Percentiles rank a stretch among this genome's conserved stretches.
phyloP scores from a whole-genome alignment of 2,329 filamentous ascomycete species.

The Waltergamsia citrina region DNA sequence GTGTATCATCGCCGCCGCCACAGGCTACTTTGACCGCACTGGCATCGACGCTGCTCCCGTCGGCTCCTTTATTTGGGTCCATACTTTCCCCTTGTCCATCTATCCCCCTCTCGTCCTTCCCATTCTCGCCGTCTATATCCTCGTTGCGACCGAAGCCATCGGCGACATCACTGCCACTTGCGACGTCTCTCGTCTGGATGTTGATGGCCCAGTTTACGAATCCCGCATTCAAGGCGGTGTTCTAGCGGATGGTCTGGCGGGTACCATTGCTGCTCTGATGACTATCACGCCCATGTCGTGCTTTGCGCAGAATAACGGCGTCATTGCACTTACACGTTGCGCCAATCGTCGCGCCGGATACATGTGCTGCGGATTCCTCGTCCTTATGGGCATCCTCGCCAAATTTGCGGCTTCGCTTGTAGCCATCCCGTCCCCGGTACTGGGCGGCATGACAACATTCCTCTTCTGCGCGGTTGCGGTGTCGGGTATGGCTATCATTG shows the following conservation, averaged over 20 bases:
- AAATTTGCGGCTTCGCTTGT: slow-evolving; percentile 77
- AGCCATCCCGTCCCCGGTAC: slow-evolving; percentile 58
- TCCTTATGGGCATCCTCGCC: slow-evolving; percentile 73
- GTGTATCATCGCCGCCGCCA: slow-evolving; percentile 70
- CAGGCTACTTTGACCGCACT: slow-evolving; percentile 68
- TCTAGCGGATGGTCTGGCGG: slow-evolving; percentile 68
- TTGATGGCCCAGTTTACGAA: slow-evolving; percentile 63
- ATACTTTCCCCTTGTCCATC: slow-evolving; percentile 63
- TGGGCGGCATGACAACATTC: slow-evolving; percentile 71
- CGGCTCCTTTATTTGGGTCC: slow-evolving; percentile 69
- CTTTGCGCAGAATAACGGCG: slow-evolving; percentile 79
- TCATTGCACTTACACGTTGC: slow-evolving; percentile 73
- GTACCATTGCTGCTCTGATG: slow-evolving; percentile 64
- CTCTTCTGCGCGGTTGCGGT: slow-evolving; percentile 70
- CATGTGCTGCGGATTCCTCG: slow-evolving; percentile 65
- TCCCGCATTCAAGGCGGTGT: slow-evolving; percentile 72
- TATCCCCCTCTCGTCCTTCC: slow-evolving; percentile 69
- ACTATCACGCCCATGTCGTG: slow-evolving; percentile 74
- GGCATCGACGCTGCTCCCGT: slow-evolving; percentile 63
- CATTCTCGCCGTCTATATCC: slow-evolving; percentile 59
- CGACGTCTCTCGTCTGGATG: slow-evolving; percentile 68
- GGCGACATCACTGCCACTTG: slow-evolving; percentile 75
- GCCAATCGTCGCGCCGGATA: slow-evolving; percentile 76
- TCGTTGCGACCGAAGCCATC: slow-evolving; percentile 70
- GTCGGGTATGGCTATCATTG: slow-evolving; percentile 68